Base-by-base conservation (phyloP, 129 eudicot species). In the Ambrosia artemisiifolia region DNA sequence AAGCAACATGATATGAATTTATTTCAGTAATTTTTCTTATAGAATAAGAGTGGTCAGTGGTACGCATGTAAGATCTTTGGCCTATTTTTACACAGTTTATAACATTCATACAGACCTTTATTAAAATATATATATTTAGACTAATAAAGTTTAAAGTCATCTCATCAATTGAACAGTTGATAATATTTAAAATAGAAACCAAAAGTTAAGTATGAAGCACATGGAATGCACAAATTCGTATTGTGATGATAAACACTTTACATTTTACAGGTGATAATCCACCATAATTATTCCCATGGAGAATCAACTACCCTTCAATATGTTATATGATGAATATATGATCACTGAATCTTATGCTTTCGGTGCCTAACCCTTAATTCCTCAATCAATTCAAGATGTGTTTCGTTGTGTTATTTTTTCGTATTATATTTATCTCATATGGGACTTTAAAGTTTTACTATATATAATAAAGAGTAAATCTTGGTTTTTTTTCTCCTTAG, bases 321-420 rank as follows among this genome's bases (percentile, higher is more conserved):
- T 34, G 8, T 8, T 19, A 19, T 30, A 30, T 60, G 44, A 6
- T 40, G 44, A 38, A 38, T 51, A 12, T 59, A 24, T 11, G 3
- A 20, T 59, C 38, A 28, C 51, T 42, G 48, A 42, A 18, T 66
- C 71, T 44, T 11, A 66, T 18, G 55, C 70, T 65, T 65, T 65
- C 55, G 55, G 70, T 65, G 70, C 55, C 70, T 18, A 65, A 24
- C 69, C 30, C 49, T 63, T 65, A 43, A 43, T 65, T 65, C 70
- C 70, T 12, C 34, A 65, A 16, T 16, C 24, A 51, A 16, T 16
- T 17, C 59, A 51, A 51, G 11, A 40, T 7, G 10, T 16, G 24
- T 16, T 51, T 51, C 16, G 30, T 51, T 17, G 30, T 17, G 57
- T 46, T 46, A 44, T 19, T 51, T 51, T 51, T 7, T 17, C 3